A percentile compares a stretch with the other conserved stretches of the same genome.
Conservation (phyloP, 805 yeast species). For the Metschnikowia amazonensis region DNA sequence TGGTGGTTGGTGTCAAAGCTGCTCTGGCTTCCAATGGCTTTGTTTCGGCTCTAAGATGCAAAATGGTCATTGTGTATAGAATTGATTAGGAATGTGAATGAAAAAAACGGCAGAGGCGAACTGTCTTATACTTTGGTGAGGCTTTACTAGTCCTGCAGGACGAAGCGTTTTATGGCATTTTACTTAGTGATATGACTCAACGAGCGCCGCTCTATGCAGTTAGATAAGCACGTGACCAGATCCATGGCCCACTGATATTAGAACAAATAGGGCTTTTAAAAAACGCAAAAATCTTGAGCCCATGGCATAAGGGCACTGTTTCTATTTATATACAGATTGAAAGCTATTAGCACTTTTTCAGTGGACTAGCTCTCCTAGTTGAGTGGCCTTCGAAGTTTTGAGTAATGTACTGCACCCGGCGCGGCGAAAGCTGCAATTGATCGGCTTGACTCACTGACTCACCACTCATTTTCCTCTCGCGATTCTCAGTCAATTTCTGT, state of each 20-base stretch:
- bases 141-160: slow-evolving; percentile 1
- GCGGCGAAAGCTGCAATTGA: slow-evolving; percentile 1
- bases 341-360: too few relatives aligned
- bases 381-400: background rate
- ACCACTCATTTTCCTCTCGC: background rate
- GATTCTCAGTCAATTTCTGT: background rate
- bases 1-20: slow-evolving; percentile 89
- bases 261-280: background rate
- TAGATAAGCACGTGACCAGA: slow-evolving; percentile 4
- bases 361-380: background rate
- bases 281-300: too few relatives aligned
- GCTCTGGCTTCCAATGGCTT: slow-evolving; percentile 98
- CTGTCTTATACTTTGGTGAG: slow-evolving; percentile 1
- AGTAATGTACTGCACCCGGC: background rate
- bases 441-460: background rate
- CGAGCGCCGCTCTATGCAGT: slow-evolving; percentile 1
- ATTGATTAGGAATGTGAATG: background rate
- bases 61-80: slow-evolving; percentile 39
- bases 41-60: slow-evolving; percentile 94
- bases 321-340: background rate
- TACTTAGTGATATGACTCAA: background rate
- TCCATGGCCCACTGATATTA: background rate
- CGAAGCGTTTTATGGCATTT: slow-evolving; percentile 3
- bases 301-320: background rate
- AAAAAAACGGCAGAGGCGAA: background rate